Percentiles rank a stretch among this genome's conserved stretches.
Conservation (phyloP, 2,329 filamentous ascomycete genomes). For the Paecilomyces sp. region DNA sequence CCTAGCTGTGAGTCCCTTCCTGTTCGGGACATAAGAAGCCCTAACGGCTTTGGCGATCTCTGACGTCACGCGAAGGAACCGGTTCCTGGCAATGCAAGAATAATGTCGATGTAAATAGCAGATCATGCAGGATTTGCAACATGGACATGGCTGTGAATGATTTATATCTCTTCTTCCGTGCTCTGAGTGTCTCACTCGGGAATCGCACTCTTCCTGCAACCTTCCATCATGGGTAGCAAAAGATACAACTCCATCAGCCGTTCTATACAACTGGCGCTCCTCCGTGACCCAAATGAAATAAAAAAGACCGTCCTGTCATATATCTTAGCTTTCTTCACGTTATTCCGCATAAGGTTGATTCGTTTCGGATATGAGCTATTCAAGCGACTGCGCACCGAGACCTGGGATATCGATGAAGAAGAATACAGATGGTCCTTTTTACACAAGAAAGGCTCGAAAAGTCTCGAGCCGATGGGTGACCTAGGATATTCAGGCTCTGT, state of each 20-base stretch:
- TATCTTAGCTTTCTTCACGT: conserved; percentile 48
- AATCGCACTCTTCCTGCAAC: neutral
- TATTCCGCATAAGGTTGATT: conserved; percentile 44
- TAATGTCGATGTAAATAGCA: neutral
- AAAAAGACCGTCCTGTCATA: conserved; percentile 32
- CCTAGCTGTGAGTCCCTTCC: neutral
- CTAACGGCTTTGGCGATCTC: neutral
- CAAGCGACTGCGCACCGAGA: conserved; percentile 41
- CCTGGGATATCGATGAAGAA: conserved; percentile 49
- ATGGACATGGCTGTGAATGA: neutral
- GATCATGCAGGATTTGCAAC: neutral
- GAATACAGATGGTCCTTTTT: conserved; percentile 51
- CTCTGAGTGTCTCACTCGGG: neutral
- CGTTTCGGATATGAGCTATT: conserved; percentile 45
- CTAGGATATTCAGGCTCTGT: conserved; percentile 67
- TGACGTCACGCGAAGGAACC: conserved; percentile 10
- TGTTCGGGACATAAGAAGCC: neutral
- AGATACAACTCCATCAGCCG: conserved; percentile 6
- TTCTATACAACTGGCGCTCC: conserved; percentile 23
- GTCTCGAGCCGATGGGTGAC: conserved; percentile 55
- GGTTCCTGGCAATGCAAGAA: neutral
- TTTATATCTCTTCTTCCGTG: neutral
- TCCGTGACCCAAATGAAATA: conserved; percentile 19
- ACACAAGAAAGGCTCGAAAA: conserved; percentile 30
- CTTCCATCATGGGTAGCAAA: neutral